These are phyloP conservation scores for Mallotus japonicus DNA, from an alignment of 441 rosid species.

Conservation along the genomic window DNA sequence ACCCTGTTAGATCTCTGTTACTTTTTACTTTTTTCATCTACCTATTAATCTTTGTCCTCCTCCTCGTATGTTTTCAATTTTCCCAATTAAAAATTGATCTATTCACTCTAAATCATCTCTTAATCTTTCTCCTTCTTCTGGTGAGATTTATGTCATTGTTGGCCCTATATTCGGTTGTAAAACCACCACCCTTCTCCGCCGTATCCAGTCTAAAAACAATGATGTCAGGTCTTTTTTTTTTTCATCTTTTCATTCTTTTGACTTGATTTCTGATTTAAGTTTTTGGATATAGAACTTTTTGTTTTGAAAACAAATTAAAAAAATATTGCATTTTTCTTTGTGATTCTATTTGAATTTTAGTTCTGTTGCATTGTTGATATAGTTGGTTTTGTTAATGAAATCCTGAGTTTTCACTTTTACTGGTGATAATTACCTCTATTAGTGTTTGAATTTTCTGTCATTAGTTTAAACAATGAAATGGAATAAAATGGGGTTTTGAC, in stretches of 20 bases:
- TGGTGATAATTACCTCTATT: not conserved
- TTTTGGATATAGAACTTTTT: not conserved
- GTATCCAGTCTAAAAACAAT: constrained; percentile 51
- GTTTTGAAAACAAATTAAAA: too few species aligned
- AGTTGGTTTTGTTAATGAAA: not conserved
- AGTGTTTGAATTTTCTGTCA: not conserved
- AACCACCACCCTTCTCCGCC: constrained; percentile 67
- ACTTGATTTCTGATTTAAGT: not conserved
- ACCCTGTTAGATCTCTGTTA: too few species aligned
- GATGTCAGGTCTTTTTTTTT: constrained; percentile 49
- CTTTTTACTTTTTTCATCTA: constrained; percentile 16
- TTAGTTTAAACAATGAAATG: not conserved
- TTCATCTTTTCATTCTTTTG: not conserved
- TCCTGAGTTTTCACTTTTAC: too few species aligned
- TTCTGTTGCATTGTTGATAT: not conserved
- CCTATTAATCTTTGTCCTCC: constrained; percentile 21
- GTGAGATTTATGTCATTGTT: constrained; percentile 75
- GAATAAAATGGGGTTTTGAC: not conserved
- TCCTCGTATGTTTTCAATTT: constrained; percentile 19
- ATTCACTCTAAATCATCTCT: constrained; percentile 32
- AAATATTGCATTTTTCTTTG: not conserved
- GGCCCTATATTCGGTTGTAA: constrained; percentile 76
- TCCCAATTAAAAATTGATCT: constrained; percentile 20
- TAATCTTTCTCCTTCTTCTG: constrained; percentile 24
- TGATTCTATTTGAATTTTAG: not conserved